A percentile compares a stretch with the other conserved stretches of the same genome.
Evolutionary conservation across 1,284 basidiomycete genomes (phyloP).

Genomic region (Marasmius tenuissimus): DNA sequence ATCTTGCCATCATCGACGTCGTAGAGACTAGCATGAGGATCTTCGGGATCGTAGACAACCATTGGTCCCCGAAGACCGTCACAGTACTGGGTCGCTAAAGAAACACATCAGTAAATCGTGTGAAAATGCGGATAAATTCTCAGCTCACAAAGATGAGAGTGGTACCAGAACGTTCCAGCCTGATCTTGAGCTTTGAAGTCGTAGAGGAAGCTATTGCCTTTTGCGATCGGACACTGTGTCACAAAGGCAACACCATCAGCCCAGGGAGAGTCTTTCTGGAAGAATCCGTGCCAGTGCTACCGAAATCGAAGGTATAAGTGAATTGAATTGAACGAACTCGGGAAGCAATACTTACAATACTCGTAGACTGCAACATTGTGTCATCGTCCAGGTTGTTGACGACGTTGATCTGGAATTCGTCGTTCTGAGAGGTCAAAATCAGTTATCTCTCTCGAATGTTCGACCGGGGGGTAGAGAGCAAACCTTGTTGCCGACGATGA

Average conservation of each 20-base stretch:
- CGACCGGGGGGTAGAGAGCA: no score
- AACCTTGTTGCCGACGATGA: no score
- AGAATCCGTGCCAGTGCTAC: no score
- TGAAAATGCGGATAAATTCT: neutral
- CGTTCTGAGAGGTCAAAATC: conserved; percentile 11
- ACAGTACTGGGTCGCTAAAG: conserved; percentile 33
- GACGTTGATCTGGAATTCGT: conserved; percentile 22
- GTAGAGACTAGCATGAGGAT: conserved; percentile 41
- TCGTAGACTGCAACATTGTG: conserved; percentile 17
- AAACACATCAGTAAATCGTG: neutral
- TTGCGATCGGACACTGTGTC: conserved; percentile 40
- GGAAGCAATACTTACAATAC: neutral
- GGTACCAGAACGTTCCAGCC: conserved; percentile 45
- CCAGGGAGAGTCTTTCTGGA: conserved; percentile 31
- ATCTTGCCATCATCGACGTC: conserved; percentile 44
- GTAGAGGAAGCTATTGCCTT: conserved; percentile 33
- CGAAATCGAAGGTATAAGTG: neutral
- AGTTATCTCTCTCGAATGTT: neutral
- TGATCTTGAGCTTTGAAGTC: conserved; percentile 31
- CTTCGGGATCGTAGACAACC: conserved; percentile 45
- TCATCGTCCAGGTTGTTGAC: conserved; percentile 20
- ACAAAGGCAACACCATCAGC: conserved; percentile 34
- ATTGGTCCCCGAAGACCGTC: conserved; percentile 47
- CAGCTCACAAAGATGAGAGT: conserved; percentile 37
- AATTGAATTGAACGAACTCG: no score